phyloP scores from a whole-genome alignment of 257 asterid species.

The Forsythia viridissima region DNA sequence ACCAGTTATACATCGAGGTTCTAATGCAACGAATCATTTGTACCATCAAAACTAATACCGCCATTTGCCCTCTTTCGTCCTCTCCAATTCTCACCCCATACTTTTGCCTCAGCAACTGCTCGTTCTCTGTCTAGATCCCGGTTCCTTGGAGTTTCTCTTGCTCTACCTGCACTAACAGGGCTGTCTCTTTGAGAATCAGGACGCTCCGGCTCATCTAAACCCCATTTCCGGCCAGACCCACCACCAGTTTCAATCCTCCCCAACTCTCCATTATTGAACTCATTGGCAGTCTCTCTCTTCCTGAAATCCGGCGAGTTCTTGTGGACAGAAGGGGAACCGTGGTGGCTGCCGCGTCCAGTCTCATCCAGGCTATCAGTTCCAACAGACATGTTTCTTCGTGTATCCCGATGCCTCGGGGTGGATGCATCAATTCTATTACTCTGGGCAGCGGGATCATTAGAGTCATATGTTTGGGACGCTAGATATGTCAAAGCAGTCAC shows the following conservation, averaged over 20 bases:
- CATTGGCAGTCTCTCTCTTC: constrained; percentile 51
- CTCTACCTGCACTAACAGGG: constrained; percentile 68
- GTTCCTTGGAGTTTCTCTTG: constrained; percentile 59
- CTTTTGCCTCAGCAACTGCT: constrained; percentile 89
- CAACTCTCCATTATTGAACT: constrained; percentile 48
- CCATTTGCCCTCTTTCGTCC: constrained; percentile 58
- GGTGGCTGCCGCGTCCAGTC: constrained; percentile 36
- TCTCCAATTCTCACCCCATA: constrained; percentile 93
- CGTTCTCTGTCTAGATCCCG: constrained; percentile 79
- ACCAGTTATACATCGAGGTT: background rate
- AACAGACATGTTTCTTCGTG: constrained; percentile 37
- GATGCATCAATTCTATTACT: constrained; percentile 40
- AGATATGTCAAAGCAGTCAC: constrained; percentile 82
- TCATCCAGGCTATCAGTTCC: constrained; percentile 48
- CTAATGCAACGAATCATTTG: constrained; percentile 37
- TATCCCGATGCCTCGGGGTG: constrained; percentile 45
- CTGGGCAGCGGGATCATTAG: constrained; percentile 34
- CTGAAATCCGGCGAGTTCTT: constrained; percentile 73
- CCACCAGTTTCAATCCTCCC: constrained; percentile 57
- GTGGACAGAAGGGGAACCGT: constrained; percentile 64
- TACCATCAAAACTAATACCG: constrained; percentile 59
- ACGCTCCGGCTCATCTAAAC: constrained; percentile 54
- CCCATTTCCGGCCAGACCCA: constrained; percentile 75
- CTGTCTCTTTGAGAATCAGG: constrained; percentile 59
- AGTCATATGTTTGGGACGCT: constrained; percentile 71